A percentile compares a stretch with the other conserved stretches of the same genome.
These are phyloP conservation scores for Hippophae rhamnoides DNA, from an alignment of 306 rosid genomes.

Conservation along the genomic window DNA sequence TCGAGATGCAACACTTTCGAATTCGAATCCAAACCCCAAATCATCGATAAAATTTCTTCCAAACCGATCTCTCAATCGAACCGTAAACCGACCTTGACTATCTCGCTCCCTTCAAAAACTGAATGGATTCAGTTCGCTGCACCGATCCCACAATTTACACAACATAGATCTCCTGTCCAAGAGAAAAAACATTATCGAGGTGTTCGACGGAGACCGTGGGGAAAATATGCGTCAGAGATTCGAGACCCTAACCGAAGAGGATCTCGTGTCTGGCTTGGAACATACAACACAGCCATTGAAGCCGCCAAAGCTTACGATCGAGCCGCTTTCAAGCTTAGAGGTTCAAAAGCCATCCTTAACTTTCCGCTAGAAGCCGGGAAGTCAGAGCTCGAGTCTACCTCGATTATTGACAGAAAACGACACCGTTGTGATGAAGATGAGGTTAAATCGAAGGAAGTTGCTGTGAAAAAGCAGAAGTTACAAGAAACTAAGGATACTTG, in stretches of 20 bases:
- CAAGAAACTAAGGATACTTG: slow-evolving; percentile 14
- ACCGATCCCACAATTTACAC: background rate
- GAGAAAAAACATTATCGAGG: slow-evolving; percentile 50
- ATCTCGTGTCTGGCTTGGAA: slow-evolving; percentile 82
- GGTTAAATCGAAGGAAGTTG: slow-evolving; percentile 15
- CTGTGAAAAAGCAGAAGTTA: slow-evolving; percentile 43
- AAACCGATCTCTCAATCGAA: slow-evolving; percentile 8
- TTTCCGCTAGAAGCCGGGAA: slow-evolving; percentile 55
- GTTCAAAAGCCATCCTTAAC: slow-evolving; percentile 73
- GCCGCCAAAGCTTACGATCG: slow-evolving; percentile 82
- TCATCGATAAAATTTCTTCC: slow-evolving; percentile 1
- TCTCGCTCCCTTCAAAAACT: slow-evolving; percentile 53
- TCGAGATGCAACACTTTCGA: slow-evolving; percentile 4
- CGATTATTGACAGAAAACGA: slow-evolving; percentile 27
- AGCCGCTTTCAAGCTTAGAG: slow-evolving; percentile 75
- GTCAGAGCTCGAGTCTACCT: background rate
- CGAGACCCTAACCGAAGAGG: slow-evolving; percentile 75
- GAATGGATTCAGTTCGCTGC: slow-evolving; percentile 55
- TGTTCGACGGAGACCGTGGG: slow-evolving; percentile 78
- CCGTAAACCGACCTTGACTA: slow-evolving; percentile 45
- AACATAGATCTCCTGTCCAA: background rate
- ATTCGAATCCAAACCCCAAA: slow-evolving; percentile 11
- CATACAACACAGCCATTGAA: slow-evolving; percentile 65
- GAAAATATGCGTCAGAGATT: slow-evolving; percentile 81
- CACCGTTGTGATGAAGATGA: slow-evolving; percentile 26